A percentile compares a stretch with the other conserved stretches of the same genome.
Conservation (phyloP, 164 flowering plant genomes). For the Sextonia rubra region DNA sequence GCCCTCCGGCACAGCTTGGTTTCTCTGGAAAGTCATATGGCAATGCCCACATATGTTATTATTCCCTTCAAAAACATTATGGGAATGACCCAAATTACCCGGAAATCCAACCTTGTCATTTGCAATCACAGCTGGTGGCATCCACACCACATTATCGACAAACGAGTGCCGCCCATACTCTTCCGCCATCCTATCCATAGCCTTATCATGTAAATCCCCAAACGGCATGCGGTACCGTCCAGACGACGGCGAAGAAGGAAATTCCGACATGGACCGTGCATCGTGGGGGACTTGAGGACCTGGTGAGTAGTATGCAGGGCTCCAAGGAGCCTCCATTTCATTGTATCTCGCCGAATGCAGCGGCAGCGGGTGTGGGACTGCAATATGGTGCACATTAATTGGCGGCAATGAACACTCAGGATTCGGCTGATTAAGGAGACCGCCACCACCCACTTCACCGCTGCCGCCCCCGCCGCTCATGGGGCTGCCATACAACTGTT, state of each 20-base stretch:
- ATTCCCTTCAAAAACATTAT: constrained; percentile 45
- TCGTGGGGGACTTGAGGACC: constrained; percentile 63
- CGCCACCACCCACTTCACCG: constrained; percentile 42
- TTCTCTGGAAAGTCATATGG: constrained; percentile 49
- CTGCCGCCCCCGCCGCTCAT: constrained; percentile 25
- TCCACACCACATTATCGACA: constrained; percentile 58
- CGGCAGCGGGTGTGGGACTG: constrained; percentile 47
- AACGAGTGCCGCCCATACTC: constrained; percentile 42
- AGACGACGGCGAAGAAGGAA: constrained; percentile 74
- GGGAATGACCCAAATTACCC: constrained; percentile 51
- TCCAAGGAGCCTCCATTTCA: constrained; percentile 84
- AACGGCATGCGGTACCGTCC: constrained; percentile 43
- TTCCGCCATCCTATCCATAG: constrained; percentile 49
- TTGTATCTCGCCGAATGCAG: constrained; percentile 55
- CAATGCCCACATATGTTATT: constrained; percentile 56
- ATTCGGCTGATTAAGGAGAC: constrained; percentile 48
- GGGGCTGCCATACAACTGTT: constrained; percentile 49
- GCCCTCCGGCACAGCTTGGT: constrained; percentile 28
- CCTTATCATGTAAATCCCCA: constrained; percentile 47
- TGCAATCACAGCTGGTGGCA: constrained; percentile 44
- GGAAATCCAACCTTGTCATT: constrained; percentile 63
- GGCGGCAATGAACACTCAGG: constrained; percentile 39
- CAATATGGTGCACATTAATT: constrained; percentile 46
- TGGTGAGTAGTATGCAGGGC: constrained; percentile 88
- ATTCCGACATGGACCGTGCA: constrained; percentile 46